phyloP scores from a whole-genome alignment of 2,329 filamentous ascomycete genomes.

The Fusarium sp. region DNA sequence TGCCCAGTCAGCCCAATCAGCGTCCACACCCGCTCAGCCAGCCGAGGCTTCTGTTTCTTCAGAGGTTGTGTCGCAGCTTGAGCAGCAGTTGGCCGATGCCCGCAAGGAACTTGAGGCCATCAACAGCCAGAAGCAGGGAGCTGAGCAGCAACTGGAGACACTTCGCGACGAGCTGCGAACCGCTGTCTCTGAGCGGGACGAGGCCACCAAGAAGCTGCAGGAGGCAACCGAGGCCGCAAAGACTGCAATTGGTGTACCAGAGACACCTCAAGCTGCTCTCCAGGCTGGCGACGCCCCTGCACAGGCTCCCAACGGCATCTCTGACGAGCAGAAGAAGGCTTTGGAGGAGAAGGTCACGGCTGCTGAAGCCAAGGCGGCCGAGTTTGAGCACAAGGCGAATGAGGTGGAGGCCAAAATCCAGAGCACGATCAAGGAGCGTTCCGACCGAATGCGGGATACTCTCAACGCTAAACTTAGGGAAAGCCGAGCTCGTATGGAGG shows the following conservation, averaged over 20 bases:
- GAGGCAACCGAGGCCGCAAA: conserved; percentile 42
- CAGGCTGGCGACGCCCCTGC: conserved; percentile 47
- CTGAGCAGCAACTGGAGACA: conserved; percentile 71
- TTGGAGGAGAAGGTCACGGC: conserved; percentile 72
- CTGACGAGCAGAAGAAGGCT: conserved; percentile 69
- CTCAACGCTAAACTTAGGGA: conserved; percentile 79
- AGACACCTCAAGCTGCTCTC: conserved; percentile 55
- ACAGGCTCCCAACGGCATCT: conserved; percentile 45
- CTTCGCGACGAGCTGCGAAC: conserved; percentile 70
- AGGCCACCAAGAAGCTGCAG: conserved; percentile 59
- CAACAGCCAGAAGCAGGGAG: conserved; percentile 73
- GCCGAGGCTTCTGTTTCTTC: conserved; percentile 53
- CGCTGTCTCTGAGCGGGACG: conserved; percentile 73
- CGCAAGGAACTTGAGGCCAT: conserved; percentile 74
- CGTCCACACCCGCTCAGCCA: conserved; percentile 49
- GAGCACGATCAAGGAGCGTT: conserved; percentile 71
- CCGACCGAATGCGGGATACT: conserved; percentile 75
- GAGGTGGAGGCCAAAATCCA: conserved; percentile 73
- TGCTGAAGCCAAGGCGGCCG: conserved; percentile 71
- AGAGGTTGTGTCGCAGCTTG: conserved; percentile 61
- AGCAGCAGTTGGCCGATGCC: conserved; percentile 61
- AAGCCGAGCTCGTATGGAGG: conserved; percentile 64
- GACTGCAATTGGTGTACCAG: conserved; percentile 52
- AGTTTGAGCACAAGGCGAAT: conserved; percentile 72
- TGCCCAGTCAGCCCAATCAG: conserved; percentile 51